Conservation (phyloP, 371 early-diverging fungal species). For the Mortierella sp. region DNA sequence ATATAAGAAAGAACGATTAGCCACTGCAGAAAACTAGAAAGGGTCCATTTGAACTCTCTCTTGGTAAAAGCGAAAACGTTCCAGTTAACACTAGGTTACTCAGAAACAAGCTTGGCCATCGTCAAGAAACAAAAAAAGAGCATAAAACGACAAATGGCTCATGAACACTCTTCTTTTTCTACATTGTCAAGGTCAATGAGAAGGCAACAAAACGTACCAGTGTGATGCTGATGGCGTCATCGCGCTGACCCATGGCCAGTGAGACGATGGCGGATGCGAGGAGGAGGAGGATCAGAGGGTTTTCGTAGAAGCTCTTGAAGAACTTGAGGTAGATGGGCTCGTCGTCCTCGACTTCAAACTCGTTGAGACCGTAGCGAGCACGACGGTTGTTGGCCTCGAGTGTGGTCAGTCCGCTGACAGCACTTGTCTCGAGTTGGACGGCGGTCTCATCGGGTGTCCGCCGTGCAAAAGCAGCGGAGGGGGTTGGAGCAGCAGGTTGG, state of each 20-base stretch:
- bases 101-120: background rate
- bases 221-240: conserved; percentile 95
- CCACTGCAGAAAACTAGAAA: background rate
- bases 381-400: conserved; percentile 69
- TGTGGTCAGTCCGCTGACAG: conserved; percentile 65
- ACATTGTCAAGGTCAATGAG: conserved; percentile 9
- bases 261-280: conserved; percentile 91
- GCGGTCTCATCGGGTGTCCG: conserved; percentile 69
- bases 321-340: conserved; percentile 78
- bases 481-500: conserved; percentile 57
- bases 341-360: conserved; percentile 72
- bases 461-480: conserved; percentile 75
- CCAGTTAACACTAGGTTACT: background rate
- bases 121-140: background rate
- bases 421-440: conserved; percentile 66
- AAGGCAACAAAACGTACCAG: conserved; percentile 69
- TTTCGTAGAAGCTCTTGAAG: conserved; percentile 71
- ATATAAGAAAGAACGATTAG: background rate
- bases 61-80: background rate
- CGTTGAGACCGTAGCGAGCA: conserved; percentile 75
- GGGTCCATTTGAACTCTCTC: background rate
- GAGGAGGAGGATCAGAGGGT: conserved; percentile 91
- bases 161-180: background rate
- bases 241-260: conserved; percentile 87
- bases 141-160: background rate